phyloP scores from a whole-genome alignment of 2,329 filamentous ascomycete genomes.

The Ophiocordyceps camponoti-saundersi region DNA sequence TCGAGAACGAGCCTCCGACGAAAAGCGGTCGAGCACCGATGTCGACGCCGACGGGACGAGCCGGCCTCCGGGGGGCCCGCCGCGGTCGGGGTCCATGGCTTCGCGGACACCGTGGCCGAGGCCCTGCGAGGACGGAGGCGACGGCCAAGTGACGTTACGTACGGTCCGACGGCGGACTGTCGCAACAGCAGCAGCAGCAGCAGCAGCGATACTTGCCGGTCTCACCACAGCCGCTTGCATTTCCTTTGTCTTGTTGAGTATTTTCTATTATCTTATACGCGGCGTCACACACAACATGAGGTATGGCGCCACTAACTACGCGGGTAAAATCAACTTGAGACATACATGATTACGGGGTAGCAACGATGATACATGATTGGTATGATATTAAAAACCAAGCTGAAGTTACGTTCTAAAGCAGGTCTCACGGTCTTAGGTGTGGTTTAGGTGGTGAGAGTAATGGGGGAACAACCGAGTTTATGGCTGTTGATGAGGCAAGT shows the following conservation, averaged over 20 bases:
- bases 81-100: constrained; percentile 10
- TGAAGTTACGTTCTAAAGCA: too few species aligned
- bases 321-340: background rate
- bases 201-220: background rate
- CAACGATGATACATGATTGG: background rate
- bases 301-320: background rate
- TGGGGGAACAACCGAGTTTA: background rate
- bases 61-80: constrained; percentile 8
- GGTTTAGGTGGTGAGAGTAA: background rate
- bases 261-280: background rate
- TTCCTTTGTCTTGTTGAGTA: background rate
- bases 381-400: background rate
- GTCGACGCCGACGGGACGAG: background rate
- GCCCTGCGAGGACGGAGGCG: background rate
- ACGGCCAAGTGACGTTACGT: background rate
- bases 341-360: background rate
- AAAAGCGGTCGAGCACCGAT: constrained; percentile 1
- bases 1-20: constrained; percentile 4
- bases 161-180: background rate
- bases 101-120: constrained; percentile 12
- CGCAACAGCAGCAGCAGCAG: background rate
- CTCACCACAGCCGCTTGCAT: background rate
- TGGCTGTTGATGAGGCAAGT: too few species aligned
- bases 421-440: background rate
- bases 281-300: background rate